These are phyloP conservation scores for Boehmeria nivea DNA, from an alignment of 306 rosid species.

Conservation along the genomic window DNA sequence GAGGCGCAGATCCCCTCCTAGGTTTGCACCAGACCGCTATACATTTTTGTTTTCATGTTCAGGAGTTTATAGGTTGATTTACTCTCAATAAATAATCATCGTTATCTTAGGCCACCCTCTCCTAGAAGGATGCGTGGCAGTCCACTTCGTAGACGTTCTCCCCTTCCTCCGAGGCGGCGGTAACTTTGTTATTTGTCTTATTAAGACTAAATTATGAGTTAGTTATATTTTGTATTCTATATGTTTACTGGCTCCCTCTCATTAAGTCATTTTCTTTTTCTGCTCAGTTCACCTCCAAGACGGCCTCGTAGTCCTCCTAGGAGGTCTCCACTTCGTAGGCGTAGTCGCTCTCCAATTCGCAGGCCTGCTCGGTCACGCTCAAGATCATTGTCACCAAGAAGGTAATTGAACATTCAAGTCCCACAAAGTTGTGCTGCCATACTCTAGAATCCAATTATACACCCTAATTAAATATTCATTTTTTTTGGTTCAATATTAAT, in stretches of 20 bases:
- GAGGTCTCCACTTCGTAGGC: conserved; percentile 91
- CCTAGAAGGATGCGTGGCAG: conserved; percentile 91
- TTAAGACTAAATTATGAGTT: not conserved
- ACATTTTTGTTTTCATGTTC: not conserved
- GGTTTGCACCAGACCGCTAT: conserved; percentile 31
- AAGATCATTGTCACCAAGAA: conserved; percentile 83
- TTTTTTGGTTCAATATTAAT: not conserved
- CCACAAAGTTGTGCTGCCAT: not conserved
- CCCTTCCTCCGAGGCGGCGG: conserved; percentile 88
- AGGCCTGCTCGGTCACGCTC: conserved; percentile 83
- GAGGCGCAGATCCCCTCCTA: conserved; percentile 88
- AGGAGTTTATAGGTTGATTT: no score
- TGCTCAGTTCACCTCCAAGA: conserved; percentile 84
- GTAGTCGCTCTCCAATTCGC: conserved; percentile 83
- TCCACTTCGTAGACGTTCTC: conserved; percentile 82
- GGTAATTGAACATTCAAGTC: conserved; percentile 35
- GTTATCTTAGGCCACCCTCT: conserved; percentile 34
- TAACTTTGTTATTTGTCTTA: conserved; percentile 20
- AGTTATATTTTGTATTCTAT: not conserved
- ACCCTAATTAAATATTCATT: not conserved
- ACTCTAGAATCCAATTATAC: not conserved
- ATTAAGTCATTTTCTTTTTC: conserved; percentile 21
- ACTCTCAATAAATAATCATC: conserved; percentile 2
- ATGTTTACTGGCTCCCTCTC: not conserved
- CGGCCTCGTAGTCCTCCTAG: conserved; percentile 95